phyloP scores from a whole-genome alignment of 2,329 filamentous ascomycete species.

The Aureobasidium sp. region DNA sequence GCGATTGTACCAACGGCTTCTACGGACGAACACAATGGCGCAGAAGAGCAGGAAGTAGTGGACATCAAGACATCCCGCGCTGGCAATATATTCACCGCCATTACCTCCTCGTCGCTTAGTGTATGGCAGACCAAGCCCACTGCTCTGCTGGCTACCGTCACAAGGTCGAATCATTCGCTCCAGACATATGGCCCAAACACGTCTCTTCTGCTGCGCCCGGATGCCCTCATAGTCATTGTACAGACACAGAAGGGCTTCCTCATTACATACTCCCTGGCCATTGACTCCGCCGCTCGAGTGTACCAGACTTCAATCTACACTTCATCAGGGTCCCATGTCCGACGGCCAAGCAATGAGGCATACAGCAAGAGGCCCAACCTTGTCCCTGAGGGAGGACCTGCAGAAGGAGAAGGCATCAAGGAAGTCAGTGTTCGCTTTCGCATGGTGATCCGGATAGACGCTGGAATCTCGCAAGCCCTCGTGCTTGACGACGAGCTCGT shows the following conservation, averaged over 20 bases:
- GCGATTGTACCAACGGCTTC: background rate
- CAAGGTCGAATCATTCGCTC: slow-evolving; percentile 74
- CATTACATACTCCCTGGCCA: slow-evolving; percentile 88
- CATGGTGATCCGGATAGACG: slow-evolving; percentile 97
- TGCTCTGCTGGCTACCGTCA: slow-evolving; percentile 75
- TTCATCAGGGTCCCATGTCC: slow-evolving; percentile 32
- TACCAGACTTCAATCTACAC: slow-evolving; percentile 77
- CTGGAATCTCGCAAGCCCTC: slow-evolving; percentile 79
- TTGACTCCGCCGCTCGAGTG: slow-evolving; percentile 72
- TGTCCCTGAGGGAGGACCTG: slow-evolving; percentile 52
- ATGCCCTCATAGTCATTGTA: slow-evolving; percentile 85
- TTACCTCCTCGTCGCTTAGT: slow-evolving; percentile 78
- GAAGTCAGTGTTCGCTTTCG: slow-evolving; percentile 89
- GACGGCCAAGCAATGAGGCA: slow-evolving; percentile 44
- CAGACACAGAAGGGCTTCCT: slow-evolving; percentile 81
- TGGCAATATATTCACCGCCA: slow-evolving; percentile 79
- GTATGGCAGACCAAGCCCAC: slow-evolving; percentile 96
- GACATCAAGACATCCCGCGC: slow-evolving; percentile 70
- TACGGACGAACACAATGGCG: background rate
- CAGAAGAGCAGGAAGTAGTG: slow-evolving; percentile 47
- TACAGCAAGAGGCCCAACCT: slow-evolving; percentile 24
- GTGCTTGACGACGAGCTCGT: slow-evolving; percentile 89
- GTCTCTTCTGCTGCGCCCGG: slow-evolving; percentile 77
- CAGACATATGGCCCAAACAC: slow-evolving; percentile 78
- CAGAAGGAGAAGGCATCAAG: slow-evolving; percentile 72